phyloP scores from a whole-genome alignment of 169 alveolate genomes.

The Cryptosporidium xiaoi region DNA sequence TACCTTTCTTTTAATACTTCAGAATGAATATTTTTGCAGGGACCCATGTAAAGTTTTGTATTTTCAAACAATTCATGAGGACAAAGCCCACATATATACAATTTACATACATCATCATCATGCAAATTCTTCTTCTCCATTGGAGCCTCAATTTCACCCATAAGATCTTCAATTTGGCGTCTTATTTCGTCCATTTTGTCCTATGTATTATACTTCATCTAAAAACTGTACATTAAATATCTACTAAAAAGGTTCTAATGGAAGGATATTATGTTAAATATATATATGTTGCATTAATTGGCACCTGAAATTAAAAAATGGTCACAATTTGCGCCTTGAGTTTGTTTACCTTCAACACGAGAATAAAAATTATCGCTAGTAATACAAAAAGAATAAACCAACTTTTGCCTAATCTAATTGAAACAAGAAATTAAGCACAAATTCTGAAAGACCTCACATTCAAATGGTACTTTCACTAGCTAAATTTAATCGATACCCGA shows the following conservation, averaged over 20 bases:
- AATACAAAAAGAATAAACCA: too few relatives aligned
- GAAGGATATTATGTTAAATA: not conserved
- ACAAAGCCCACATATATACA: constrained; percentile 84
- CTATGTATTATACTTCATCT: not conserved
- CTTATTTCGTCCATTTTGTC: constrained; percentile 83
- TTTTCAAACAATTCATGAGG: constrained; percentile 88
- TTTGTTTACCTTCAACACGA: too few relatives aligned
- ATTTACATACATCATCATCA: constrained; percentile 85
- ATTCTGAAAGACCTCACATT: too few relatives aligned
- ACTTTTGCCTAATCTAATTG: too few relatives aligned
- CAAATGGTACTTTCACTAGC: too few relatives aligned
- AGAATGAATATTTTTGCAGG: constrained; percentile 82
- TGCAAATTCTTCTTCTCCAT: constrained; percentile 79
- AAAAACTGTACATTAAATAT: not conserved
- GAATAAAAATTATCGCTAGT: too few relatives aligned
- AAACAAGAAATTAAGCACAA: too few relatives aligned
- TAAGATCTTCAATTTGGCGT: constrained; percentile 82
- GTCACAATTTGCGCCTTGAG: not conserved
- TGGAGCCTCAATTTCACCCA: constrained; percentile 85
- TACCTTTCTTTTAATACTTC: constrained; percentile 81
- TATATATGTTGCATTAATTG: not conserved
- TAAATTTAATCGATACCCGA: too few relatives aligned
- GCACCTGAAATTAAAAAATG: not conserved
- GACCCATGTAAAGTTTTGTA: constrained; percentile 86
- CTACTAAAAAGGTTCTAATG: not conserved